Base-by-base conservation (phyloP, 2,329 filamentous ascomycete species). In the Lachnellula hyalina region DNA sequence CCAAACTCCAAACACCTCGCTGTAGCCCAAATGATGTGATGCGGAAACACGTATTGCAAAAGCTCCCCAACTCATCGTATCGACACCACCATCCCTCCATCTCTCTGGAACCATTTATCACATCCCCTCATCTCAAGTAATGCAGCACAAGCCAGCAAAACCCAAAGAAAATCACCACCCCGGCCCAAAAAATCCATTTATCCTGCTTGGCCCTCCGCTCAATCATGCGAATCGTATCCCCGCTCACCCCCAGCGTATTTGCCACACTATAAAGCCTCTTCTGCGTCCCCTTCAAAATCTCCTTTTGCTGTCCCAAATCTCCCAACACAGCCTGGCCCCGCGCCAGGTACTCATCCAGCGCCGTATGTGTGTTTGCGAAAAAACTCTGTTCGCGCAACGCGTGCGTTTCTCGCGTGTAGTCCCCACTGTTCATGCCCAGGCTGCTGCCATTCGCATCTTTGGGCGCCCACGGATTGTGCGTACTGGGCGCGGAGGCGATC, bases 211-310 rank as follows among this genome's bases (percentile, higher is more conserved):
- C 91, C 59, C 94, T 80, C 63, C 94, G 76, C 74, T 97, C 93
- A 42, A 99, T 87, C 90, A 94, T 97, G 47, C 94, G 85, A 61
- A 99, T 99, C 2, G 94, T 99, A 70, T 97, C 93, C 19, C 93
- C 92, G 67, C 89, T 95, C 56, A 99, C 82, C 0, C 94, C 94
- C 47, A 99, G 74, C 21, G 94, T 97, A 69, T 96, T 97, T 6
- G 90, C 94, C 19, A 96, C 91, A 64, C 84, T 93, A 69, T 97
- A 97, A 49, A 99, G 77, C 69, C 85, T 84, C 71, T 87, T 87
- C 73, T 99, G 94, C 21, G 94, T 97, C 50, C 87, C 89, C 76
- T 99, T 99, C 60, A 99, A 78, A 76, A 96, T 92, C 70, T 97
- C 93, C 52, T 90, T 82, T 76, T 99, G 94, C 67, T 94, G 82